Evolutionary conservation across 2,329 filamentous ascomycete genomes (phyloP).

Genomic region (Blastomyces silverae): DNA sequence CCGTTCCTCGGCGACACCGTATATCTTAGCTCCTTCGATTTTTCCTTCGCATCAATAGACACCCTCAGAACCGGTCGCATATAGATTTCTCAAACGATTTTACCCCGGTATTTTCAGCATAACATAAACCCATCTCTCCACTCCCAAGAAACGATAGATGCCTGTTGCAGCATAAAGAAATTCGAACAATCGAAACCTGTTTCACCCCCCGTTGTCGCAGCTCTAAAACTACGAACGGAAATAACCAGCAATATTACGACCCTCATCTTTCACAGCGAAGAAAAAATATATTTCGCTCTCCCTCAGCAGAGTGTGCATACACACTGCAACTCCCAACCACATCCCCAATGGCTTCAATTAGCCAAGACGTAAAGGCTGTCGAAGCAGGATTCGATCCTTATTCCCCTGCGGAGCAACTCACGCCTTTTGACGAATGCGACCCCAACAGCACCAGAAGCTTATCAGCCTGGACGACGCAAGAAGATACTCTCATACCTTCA

Average conservation of each 20-base stretch:
- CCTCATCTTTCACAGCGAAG: neutral
- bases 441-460: neutral
- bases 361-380: neutral
- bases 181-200: conserved; percentile 2
- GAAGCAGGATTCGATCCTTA: neutral
- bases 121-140: neutral
- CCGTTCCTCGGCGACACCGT: neutral
- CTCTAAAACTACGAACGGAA: conserved; percentile 2
- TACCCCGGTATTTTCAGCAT: neutral
- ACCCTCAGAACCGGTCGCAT: neutral
- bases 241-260: neutral
- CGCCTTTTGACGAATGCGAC: neutral
- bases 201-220: conserved; percentile 1
- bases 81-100: neutral
- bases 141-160: neutral
- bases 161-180: conserved; percentile 3
- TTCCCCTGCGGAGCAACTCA: neutral
- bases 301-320: conserved; percentile 2
- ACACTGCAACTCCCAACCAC: neutral
- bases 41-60: neutral
- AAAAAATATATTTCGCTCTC: neutral
- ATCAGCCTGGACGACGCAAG: neutral
- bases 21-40: neutral
- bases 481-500: neutral
- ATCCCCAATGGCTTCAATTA: conserved; percentile 6